phyloP scores from a whole-genome alignment of 2,329 filamentous ascomycete species.

The Aspergillus sergii region DNA sequence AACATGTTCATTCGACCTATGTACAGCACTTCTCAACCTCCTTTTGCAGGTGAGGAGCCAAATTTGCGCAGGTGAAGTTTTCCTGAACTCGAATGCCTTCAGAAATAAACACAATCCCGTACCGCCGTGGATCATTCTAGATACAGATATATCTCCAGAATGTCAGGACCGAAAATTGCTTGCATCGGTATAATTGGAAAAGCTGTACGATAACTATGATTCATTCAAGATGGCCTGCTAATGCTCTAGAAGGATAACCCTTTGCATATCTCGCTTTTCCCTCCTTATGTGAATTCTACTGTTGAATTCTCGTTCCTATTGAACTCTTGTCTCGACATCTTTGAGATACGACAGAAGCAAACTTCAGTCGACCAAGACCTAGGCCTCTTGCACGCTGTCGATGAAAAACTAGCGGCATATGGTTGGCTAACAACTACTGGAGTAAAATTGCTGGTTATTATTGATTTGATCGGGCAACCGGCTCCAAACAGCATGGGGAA shows the following conservation, averaged over 20 bases:
- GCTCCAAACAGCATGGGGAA: slow-evolving; percentile 38
- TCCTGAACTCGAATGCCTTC: background rate
- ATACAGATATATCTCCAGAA: slow-evolving; percentile 22
- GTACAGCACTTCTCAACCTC: background rate
- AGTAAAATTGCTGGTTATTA: slow-evolving; percentile 83
- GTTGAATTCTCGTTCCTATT: slow-evolving; percentile 91
- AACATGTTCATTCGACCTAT: background rate
- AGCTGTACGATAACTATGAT: slow-evolving; percentile 62
- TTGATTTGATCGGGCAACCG: slow-evolving; percentile 81
- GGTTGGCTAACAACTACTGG: slow-evolving; percentile 97
- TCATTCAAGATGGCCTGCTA: slow-evolving; percentile 3
- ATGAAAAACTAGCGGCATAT: slow-evolving; percentile 90
- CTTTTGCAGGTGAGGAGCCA: background rate
- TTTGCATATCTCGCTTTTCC: slow-evolving; percentile 88
- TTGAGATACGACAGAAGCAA: slow-evolving; percentile 78
- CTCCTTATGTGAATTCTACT: slow-evolving; percentile 64
- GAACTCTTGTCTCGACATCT: slow-evolving; percentile 89
- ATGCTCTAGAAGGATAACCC: slow-evolving; percentile 76
- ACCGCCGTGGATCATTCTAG: background rate
- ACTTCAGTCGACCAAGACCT: slow-evolving; percentile 79
- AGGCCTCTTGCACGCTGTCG: slow-evolving; percentile 87
- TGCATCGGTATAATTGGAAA: slow-evolving; percentile 93
- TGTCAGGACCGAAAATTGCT: slow-evolving; percentile 74
- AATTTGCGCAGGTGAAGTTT: background rate
- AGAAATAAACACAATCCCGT: background rate